These are phyloP conservation scores for Cryptococcus sp. DNA, from an alignment of 1,284 basidiomycete genomes.

Conservation along the genomic window DNA sequence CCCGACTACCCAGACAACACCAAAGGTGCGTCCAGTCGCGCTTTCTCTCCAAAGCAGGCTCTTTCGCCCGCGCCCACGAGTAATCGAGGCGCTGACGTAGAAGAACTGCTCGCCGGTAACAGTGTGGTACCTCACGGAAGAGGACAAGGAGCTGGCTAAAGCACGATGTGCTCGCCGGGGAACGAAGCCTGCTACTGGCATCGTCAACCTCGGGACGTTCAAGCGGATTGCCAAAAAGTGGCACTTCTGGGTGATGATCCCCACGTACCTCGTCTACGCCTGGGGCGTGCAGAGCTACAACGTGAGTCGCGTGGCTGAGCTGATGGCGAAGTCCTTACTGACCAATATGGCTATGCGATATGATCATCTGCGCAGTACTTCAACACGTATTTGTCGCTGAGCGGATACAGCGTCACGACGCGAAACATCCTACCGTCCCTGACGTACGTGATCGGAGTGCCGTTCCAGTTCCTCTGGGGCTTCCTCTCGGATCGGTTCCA, in stretches of 20 bases:
- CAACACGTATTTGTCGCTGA: constrained; percentile 1
- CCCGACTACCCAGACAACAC: constrained; percentile 12
- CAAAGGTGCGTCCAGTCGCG: neutral
- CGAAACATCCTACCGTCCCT: constrained; percentile 3
- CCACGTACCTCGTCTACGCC: constrained; percentile 5
- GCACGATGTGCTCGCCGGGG: constrained; percentile 2
- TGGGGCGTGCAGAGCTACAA: constrained; percentile 8
- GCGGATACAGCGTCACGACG: constrained; percentile 1
- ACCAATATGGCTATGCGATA: neutral
- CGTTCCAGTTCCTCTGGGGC: constrained; percentile 6
- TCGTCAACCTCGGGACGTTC: constrained; percentile 1
- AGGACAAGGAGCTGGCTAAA: constrained; percentile 8
- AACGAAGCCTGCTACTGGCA: neutral
- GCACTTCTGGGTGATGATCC: constrained; percentile 8
- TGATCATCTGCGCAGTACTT: constrained; percentile 1
- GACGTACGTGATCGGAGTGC: constrained; percentile 3
- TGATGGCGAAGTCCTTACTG: neutral
- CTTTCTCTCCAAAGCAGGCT: no score
- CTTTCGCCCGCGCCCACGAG: neutral
- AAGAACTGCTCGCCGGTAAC: neutral
- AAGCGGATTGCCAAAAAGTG: neutral
- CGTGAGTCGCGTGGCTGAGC: neutral
- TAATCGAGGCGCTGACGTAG: neutral
- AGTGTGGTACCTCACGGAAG: constrained; percentile 8
- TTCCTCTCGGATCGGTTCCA: constrained; percentile 2